Percentiles rank a stretch among this genome's conserved stretches.
phyloP scores from a whole-genome alignment of 495 filamentous ascomycete species.

The Neurospora africana region DNA sequence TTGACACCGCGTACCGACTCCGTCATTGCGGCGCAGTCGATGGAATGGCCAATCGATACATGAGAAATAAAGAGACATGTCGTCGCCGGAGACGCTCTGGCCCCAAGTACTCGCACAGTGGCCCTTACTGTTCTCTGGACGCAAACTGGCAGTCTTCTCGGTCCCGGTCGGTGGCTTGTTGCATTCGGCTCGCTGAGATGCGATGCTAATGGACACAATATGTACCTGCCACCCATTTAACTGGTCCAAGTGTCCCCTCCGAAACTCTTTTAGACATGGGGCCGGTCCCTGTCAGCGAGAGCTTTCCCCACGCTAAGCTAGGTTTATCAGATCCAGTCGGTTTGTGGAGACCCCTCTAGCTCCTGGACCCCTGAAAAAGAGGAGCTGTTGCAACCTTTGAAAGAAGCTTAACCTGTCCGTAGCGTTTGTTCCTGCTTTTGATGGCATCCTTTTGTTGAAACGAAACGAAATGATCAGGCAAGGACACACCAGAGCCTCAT shows the following conservation, averaged over 20 bases:
- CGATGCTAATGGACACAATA: neutral
- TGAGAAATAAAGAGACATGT: neutral
- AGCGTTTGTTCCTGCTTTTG: neutral
- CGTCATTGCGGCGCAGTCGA: neutral
- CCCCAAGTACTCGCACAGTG: conserved; percentile 18
- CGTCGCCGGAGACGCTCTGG: conserved; percentile 1
- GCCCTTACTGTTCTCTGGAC: conserved; percentile 3
- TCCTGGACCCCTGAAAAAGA: neutral
- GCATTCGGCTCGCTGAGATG: conserved; percentile 1
- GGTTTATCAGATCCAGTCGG: neutral
- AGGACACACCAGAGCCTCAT: neutral
- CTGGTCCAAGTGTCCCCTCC: conserved; percentile 8
- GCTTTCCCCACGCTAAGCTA: neutral
- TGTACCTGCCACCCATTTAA: conserved; percentile 17
- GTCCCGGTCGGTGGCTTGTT: conserved; percentile 6
- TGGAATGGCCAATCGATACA: neutral
- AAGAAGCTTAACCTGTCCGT: neutral
- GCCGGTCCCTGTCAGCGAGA: neutral
- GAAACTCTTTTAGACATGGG: neutral
- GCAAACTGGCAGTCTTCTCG: conserved; percentile 10
- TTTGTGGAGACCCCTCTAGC: neutral
- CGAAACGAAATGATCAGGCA: neutral
- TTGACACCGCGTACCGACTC: neutral
- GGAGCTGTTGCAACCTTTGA: neutral
- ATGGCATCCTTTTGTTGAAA: neutral